These are phyloP conservation scores for Sanghuangporus sanghuang DNA, from an alignment of 1,284 basidiomycete species.

Conservation along the genomic window DNA sequence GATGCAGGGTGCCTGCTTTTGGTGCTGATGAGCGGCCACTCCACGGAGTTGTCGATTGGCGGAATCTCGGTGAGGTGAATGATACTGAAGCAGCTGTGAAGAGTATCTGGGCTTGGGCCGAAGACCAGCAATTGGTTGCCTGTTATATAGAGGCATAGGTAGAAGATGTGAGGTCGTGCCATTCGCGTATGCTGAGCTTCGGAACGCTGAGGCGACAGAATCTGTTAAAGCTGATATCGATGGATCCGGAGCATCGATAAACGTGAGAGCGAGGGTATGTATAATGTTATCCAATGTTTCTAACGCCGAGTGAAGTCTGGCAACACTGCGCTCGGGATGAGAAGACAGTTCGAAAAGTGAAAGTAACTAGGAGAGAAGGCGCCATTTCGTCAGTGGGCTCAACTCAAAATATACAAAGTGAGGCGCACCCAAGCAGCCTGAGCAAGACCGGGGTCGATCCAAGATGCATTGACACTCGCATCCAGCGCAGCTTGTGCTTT, in stretches of 20 bases:
- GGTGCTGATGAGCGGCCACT: background rate
- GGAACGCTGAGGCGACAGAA: conserved; percentile 23
- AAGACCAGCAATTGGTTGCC: background rate
- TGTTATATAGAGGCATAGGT: conserved; percentile 10
- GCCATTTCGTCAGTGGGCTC: background rate
- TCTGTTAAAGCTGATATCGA: background rate
- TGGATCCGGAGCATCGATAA: conserved; percentile 33
- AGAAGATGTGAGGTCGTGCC: background rate
- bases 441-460: conserved; percentile 65
- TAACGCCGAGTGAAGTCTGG: conserved; percentile 53
- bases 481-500: conserved; percentile 68
- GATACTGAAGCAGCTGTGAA: conserved; percentile 12
- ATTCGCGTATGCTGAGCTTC: conserved; percentile 20
- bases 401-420: conserved; percentile 3
- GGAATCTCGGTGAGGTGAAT: background rate
- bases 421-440: conserved; percentile 67
- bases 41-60: background rate
- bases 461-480: conserved; percentile 60
- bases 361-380: conserved; percentile 44
- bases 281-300: conserved; percentile 62
- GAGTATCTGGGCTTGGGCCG: background rate
- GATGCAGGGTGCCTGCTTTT: conserved; percentile 34
- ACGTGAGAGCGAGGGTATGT: conserved; percentile 49
- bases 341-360: conserved; percentile 67
- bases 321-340: conserved; percentile 52